Base-by-base conservation (phyloP, 2,329 filamentous ascomycete species). In the Pyricularia sp. region DNA sequence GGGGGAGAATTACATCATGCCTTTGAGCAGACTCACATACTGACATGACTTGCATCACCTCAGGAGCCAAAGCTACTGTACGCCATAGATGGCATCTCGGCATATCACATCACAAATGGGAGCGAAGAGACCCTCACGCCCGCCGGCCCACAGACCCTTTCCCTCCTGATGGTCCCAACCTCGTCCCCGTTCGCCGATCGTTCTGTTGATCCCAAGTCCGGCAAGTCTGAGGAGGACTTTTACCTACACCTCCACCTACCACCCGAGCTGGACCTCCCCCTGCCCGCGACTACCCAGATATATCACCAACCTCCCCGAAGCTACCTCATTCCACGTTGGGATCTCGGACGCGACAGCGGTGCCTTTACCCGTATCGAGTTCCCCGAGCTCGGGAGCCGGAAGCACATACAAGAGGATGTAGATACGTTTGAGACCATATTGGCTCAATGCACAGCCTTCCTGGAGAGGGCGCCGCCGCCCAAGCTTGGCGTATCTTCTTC, bases 371-470 rank as follows among this genome's bases (percentile, higher is more conserved):
- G 93, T 69, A 93, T 99, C 76, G 91, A 97, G 77, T 98, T 99
- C 73, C 94, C 94, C 0, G 78, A 84, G 2, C 82, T 91, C 28
- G 92, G 92, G 25, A 88, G 84, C 70, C 89, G 92, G 42, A 83
- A 86, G 42, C 90, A 92, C 30, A 86, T 92, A 0, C 93, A 97
- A 78, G 94, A 97, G 76, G 94, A 97, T 78, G 85, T 97, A 68
- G 93, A 97, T 77, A 97, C 93, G 0, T 97, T 97, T 76, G 94
- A 97, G 81, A 97, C 93, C 4, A 97, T 97, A 71, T 84, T 97
- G 65, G 94, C 94, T 2, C 94, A 97, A 80, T 97, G 94, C 79
- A 98, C 94, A 2, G 92, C 94, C 1, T 98, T 99, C 78, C 86
- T 97, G 4, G 94, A 98, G 79, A 88, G 93, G 64, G 90, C 92